A percentile compares a stretch with the other conserved stretches of the same genome.
Conservation (phyloP, 2,329 filamentous ascomycete genomes). For the Colletotrichum coccodes region DNA sequence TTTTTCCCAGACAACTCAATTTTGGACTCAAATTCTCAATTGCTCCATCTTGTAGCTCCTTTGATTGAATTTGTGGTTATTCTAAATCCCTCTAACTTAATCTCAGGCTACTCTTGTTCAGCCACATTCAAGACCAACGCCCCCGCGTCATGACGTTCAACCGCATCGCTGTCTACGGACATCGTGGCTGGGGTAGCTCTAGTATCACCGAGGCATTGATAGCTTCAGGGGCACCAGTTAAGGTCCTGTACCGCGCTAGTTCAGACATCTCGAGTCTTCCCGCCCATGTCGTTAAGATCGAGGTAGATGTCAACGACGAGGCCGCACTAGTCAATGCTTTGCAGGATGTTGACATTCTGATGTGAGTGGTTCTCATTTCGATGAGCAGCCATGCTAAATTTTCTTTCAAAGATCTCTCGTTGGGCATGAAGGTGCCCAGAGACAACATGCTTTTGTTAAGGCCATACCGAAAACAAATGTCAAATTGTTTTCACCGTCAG, state of each 20-base stretch:
- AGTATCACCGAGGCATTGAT: constrained; percentile 37
- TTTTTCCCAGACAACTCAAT: too few species aligned
- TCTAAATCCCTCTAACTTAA: too few species aligned
- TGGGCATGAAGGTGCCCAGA: constrained; percentile 35
- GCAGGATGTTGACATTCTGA: constrained; percentile 20
- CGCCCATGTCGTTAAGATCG: background rate
- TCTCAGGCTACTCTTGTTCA: too few species aligned
- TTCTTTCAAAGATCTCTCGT: constrained; percentile 35
- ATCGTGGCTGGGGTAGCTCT: constrained; percentile 40
- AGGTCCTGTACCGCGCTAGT: constrained; percentile 38
- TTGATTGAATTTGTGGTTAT: too few species aligned
- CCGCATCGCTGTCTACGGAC: constrained; percentile 42
- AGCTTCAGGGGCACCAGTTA: constrained; percentile 38
- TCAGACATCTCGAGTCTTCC: constrained; percentile 40
- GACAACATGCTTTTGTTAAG: constrained; percentile 39
- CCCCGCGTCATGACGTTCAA: constrained; percentile 36
- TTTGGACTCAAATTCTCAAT: too few species aligned
- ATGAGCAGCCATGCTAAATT: background rate
- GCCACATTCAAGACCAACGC: too few species aligned
- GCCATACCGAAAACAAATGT: constrained; percentile 40
- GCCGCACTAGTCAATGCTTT: background rate
- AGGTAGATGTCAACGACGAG: constrained; percentile 25
- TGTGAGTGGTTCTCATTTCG: constrained; percentile 12
- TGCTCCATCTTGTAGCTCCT: too few species aligned
- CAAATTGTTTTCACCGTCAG: constrained; percentile 41